These are phyloP conservation scores for Acanthamoeba royreba DNA, from an alignment of 208 protist species.

Conservation along the genomic window DNA sequence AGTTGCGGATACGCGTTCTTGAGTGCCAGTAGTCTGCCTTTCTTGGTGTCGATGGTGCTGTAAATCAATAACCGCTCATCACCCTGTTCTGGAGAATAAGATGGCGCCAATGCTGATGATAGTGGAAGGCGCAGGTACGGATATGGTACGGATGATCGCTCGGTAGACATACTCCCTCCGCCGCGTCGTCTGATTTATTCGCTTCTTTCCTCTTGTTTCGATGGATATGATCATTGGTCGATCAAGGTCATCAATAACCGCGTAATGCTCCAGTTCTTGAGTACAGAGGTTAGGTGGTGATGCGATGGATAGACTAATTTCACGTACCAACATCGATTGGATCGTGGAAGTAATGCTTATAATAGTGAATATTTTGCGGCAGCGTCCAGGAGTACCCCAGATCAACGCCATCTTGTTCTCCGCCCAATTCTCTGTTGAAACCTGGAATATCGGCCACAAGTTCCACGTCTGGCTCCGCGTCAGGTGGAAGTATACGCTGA, in stretches of 20 bases:
- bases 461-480: background rate
- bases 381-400: background rate
- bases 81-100: too few species aligned
- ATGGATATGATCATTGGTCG: background rate
- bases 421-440: background rate
- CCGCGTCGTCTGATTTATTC: background rate
- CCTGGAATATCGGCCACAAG: background rate
- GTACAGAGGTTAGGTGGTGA: too few species aligned
- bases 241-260: background rate
- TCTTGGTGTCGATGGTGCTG: background rate
- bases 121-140: too few species aligned
- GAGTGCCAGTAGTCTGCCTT: background rate
- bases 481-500: background rate
- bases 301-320: too few species aligned
- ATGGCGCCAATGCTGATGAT: too few species aligned
- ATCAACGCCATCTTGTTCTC: background rate
- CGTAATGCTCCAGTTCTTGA: background rate
- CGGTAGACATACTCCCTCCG: background rate
- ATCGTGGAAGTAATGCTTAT: background rate
- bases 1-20: background rate
- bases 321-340: background rate
- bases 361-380: background rate
- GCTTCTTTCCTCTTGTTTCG: background rate
- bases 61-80: background rate
- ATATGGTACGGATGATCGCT: background rate